Base-by-base conservation (phyloP, 164 flowering plant genomes). In the Litsea cubeba region DNA sequence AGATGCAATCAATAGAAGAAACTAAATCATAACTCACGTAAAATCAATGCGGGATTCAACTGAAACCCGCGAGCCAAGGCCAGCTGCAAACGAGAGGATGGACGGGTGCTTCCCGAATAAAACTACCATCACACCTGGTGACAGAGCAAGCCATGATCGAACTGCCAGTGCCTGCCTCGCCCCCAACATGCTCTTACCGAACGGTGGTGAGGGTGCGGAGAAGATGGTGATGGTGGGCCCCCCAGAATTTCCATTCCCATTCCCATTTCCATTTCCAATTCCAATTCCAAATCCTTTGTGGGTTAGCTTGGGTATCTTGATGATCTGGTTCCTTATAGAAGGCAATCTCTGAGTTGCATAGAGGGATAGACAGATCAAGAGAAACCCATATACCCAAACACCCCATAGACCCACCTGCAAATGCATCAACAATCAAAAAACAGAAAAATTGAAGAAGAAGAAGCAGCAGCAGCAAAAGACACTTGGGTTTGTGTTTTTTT, bases 111-210 rank as follows among this genome's bases (percentile, higher is more conserved):
- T 82, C 68, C 86, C 86, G 72, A 93, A 90, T 46, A 95, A 84
- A 77, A 93, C 91, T 51, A 95, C 97, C 10, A 74, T 79, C 24
- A 93, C 74, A 49, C 81, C 74, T 3, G 89, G 81, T 12, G 97
- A 88, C 72, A 93, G 78, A 50, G 86, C 89, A 57, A 95, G 92
- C 99, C 99, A 93, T 28, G 99, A 93, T 62, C 91, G 85, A 75
- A 95, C 71, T 2, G 97, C 95, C 50, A 92, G 70, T 64, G 71
- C 78, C 84, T 92, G 98, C 71, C 82, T 85, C 17, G 79, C 74
- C 23, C 94, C 94, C 62, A 79, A 73, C 17, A 82, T 73, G 68
- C 90, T 92, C n/a, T 14, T 2, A 51, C 30, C 72, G 74, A 89
- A 90, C 12, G 93, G 87, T 15, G 93, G 87, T 11, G 72, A 75